Evolutionary conservation across 129 eudicot species (phyloP), one percentile per base, ranked within the genome.

Genomic region (Silybum marianum): DNA sequence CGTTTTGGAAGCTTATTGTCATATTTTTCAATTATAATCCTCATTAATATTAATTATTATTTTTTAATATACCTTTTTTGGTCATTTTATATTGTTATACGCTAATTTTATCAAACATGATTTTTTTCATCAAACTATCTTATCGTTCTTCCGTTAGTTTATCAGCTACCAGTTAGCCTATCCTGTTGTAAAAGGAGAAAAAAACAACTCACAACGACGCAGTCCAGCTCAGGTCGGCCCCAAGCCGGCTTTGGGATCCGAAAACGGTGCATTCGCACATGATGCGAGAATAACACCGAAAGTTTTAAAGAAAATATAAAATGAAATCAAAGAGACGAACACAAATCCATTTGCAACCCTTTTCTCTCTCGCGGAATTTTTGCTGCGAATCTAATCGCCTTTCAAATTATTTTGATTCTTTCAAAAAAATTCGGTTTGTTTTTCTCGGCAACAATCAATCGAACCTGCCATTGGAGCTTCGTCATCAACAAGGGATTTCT

Each of bases 181-280:
- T n/a, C n/a, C n/a, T n/a, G n/a, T n/a, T n/a, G n/a, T n/a, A 44
- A 44, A 44, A 44, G 18, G 54, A 44, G 54, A 44, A 44, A 0
- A 0, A 11, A 44, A 63, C 69, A 81, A 44, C 39, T 81, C 70
- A 74, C 42, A 9, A 38, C 26, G 32, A 73, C 46, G 51, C 75
- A 81, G 75, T 67, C 39, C 85, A 82, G 85, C 81, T 75, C 85
- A 81, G 80, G 75, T 40, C 30, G 9, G 24, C 60, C 24, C 48
- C 9, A 81, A 81, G 85, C 85, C 80, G 85, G 85, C 85, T 81
- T 81, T 42, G 42, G 3, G 69, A 72, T 73, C 81, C 81, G 73
- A 77, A 77, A 65, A 63, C 74, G 78, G 77, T 73, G 71, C 62
- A 6, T 38, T 30, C 42, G 79, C 79, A 81, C 79, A 73, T 74